phyloP scores from a whole-genome alignment of 768 basidiomycete genomes.

The Dendrothele bispora region DNA sequence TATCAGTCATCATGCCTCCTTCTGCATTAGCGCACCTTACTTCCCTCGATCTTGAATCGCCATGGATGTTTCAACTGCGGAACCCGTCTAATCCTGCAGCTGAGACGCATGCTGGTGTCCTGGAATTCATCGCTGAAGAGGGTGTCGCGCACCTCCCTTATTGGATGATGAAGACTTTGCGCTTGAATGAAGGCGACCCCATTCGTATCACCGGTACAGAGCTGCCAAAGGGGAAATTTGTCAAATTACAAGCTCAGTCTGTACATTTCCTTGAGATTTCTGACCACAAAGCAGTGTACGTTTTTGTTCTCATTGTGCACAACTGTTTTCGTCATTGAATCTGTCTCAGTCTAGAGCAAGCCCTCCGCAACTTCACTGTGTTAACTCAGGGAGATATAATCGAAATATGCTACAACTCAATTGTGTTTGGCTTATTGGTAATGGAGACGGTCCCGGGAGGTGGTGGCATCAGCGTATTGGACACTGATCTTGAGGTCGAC shows the following conservation, averaged over 20 bases:
- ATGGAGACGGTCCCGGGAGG: constrained; percentile 92
- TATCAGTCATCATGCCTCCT: constrained; percentile 92
- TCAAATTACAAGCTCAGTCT: constrained; percentile 96
- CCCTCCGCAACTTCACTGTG: constrained; percentile 88
- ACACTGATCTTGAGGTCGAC: constrained; percentile 98
- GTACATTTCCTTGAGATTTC: constrained; percentile 96
- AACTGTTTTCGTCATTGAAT: background rate
- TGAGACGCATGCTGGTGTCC: constrained; percentile 93
- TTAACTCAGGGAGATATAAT: constrained; percentile 96
- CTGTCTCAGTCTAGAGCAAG: constrained; percentile 79
- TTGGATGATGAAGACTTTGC: constrained; percentile 99
- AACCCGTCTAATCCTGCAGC: constrained; percentile 85
- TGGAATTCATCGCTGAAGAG: constrained; percentile 98
- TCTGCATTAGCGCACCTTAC: constrained; percentile 90
- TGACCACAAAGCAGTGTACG: constrained; percentile 97
- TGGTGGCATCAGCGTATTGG: constrained; percentile 84
- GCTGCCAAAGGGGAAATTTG: constrained; percentile 89
- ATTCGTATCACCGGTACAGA: constrained; percentile 89
- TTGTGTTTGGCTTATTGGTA: constrained; percentile 91
- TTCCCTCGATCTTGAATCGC: constrained; percentile 81
- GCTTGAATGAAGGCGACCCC: constrained; percentile 91
- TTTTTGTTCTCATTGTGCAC: constrained; percentile 14
- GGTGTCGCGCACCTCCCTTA: constrained; percentile 93
- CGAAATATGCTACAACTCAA: constrained; percentile 95
- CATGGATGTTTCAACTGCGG: constrained; percentile 96